Conservation (phyloP, 805 yeast genomes). For the Candida insectorum region DNA sequence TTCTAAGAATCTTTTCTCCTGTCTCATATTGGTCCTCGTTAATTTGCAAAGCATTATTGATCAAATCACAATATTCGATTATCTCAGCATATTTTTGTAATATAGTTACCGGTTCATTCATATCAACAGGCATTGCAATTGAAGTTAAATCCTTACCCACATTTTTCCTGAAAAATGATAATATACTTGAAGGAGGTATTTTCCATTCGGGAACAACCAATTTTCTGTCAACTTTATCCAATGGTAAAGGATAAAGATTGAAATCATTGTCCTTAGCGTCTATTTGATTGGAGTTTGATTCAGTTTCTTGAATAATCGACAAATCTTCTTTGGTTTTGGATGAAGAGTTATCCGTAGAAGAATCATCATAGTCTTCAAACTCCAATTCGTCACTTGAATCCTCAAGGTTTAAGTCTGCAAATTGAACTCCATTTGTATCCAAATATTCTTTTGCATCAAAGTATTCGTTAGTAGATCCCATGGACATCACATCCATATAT, state of each 20-base stretch:
- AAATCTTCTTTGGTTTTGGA: slow-evolving; percentile 10
- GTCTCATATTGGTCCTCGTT: slow-evolving; percentile 34
- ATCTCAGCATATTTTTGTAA: slow-evolving; percentile 78
- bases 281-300: slow-evolving; percentile 10
- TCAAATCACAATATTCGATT: slow-evolving; percentile 68
- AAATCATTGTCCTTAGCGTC: slow-evolving; percentile 21
- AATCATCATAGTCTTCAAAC: slow-evolving; percentile 16
- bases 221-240: slow-evolving; percentile 47
- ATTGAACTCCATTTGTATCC: slow-evolving; percentile 54
- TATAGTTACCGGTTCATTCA: slow-evolving; percentile 87
- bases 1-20: slow-evolving; percentile 58
- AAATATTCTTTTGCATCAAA: slow-evolving; percentile 66
- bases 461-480: slow-evolving; percentile 30
- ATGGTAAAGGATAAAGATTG: slow-evolving; percentile 68
- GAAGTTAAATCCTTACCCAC: slow-evolving; percentile 88
- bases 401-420: slow-evolving; percentile 46
- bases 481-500: slow-evolving; percentile 22
- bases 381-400: slow-evolving; percentile 18
- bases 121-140: slow-evolving; percentile 89
- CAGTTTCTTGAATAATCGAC: slow-evolving; percentile 6
- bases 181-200: slow-evolving; percentile 75
- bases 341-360: slow-evolving; percentile 8
- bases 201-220: slow-evolving; percentile 54
- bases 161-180: slow-evolving; percentile 78
- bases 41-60: slow-evolving; percentile 57